Conservation (phyloP, 2,329 filamentous ascomycete genomes). For the Hymenoscyphus infarciens region DNA sequence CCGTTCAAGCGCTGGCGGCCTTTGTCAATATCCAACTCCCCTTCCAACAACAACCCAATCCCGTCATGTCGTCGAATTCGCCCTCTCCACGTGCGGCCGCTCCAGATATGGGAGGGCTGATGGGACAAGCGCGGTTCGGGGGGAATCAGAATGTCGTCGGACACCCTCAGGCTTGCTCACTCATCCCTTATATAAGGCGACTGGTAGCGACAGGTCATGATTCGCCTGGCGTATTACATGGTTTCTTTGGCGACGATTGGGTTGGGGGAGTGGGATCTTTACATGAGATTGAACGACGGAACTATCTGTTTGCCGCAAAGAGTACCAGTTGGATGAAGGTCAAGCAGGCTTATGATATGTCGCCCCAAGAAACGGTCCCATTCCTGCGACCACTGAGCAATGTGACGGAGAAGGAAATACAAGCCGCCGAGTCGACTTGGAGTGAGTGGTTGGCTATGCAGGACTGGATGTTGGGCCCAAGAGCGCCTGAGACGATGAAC, state of each 20-base stretch:
- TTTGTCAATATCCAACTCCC: slow-evolving; percentile 91
- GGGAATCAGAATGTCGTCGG: slow-evolving; percentile 23
- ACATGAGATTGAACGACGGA: slow-evolving; percentile 85
- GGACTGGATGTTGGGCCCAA: slow-evolving; percentile 94
- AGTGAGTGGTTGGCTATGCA: slow-evolving; percentile 96
- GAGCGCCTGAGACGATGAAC: slow-evolving; percentile 20
- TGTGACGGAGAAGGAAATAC: slow-evolving; percentile 74
- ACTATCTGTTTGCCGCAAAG: slow-evolving; percentile 94
- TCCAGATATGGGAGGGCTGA: slow-evolving; percentile 24
- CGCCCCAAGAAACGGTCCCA: slow-evolving; percentile 76
- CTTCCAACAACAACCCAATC: slow-evolving; percentile 62
- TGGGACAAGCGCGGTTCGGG: slow-evolving; percentile 29
- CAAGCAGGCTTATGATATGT: slow-evolving; percentile 88
- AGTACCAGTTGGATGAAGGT: slow-evolving; percentile 85
- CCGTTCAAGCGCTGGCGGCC: slow-evolving; percentile 83
- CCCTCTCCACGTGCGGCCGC: slow-evolving; percentile 37
- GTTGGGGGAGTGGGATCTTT: slow-evolving; percentile 71
- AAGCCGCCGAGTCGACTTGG: slow-evolving; percentile 79
- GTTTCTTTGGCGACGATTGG: slow-evolving; percentile 98
- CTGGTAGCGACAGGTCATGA: slow-evolving; percentile 92
- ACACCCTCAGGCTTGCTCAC: slow-evolving; percentile 49
- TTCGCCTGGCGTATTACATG: slow-evolving; percentile 78
- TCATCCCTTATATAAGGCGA: slow-evolving; percentile 86
- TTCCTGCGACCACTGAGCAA: slow-evolving; percentile 81
- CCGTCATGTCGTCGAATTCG: slow-evolving; percentile 41